Evolutionary conservation across 805 yeast species (phyloP).

Genomic region (Candida oleophila): DNA sequence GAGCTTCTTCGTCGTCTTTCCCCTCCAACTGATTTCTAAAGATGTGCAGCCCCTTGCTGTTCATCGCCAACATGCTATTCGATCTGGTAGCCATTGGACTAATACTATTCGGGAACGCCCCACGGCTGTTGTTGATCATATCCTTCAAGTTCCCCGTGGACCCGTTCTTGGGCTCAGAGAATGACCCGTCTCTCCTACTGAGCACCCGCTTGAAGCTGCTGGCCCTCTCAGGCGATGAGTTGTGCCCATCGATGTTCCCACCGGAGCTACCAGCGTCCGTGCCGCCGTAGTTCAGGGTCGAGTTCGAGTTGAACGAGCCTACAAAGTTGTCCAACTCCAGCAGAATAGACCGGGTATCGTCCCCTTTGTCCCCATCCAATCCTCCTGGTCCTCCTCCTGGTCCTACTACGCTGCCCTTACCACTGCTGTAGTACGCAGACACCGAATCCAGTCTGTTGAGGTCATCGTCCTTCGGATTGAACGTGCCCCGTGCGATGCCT

Average conservation of each 20-base stretch:
- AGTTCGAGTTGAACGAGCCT: constrained; percentile 41
- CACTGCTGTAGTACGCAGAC: constrained; percentile 24
- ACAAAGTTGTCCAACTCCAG: constrained; percentile 40
- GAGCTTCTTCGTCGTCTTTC: constrained; percentile 21
- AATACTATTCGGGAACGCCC: constrained; percentile 11
- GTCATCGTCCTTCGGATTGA: constrained; percentile 9
- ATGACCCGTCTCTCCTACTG: constrained; percentile 2
- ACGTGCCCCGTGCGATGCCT: neutral
- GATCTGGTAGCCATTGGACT: constrained; percentile 14
- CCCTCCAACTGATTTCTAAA: neutral
- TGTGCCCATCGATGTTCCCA: neutral
- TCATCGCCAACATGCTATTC: constrained; percentile 6
- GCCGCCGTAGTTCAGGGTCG: constrained; percentile 38
- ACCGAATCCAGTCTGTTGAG: constrained; percentile 15
- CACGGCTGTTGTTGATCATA: constrained; percentile 20
- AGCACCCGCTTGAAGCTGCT: neutral
- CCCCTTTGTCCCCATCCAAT: neutral
- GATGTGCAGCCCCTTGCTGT: neutral
- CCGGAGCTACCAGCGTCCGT: neutral
- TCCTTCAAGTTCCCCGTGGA: constrained; percentile 19
- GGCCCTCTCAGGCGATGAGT: neutral
- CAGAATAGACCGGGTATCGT: constrained; percentile 25
- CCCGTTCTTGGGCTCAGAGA: constrained; percentile 14
- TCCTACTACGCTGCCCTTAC: neutral
- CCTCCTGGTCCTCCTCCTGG: neutral